phyloP scores from a whole-genome alignment of 169 alveolate genomes.

The Plasmodium yoelii region DNA sequence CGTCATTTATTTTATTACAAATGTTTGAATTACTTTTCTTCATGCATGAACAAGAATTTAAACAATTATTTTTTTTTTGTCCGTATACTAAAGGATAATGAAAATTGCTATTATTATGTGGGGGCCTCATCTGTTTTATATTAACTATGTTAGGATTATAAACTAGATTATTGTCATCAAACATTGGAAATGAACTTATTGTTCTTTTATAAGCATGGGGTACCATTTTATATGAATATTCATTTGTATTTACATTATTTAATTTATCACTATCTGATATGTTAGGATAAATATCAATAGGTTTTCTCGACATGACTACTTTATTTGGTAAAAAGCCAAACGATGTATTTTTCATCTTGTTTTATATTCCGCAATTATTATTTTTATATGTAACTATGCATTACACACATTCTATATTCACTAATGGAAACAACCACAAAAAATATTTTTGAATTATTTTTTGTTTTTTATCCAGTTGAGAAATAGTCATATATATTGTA shows the following conservation, averaged over 20 bases:
- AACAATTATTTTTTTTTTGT: slow-evolving; percentile 27
- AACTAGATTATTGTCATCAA: slow-evolving; percentile 10
- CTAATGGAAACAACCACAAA: too few relatives aligned
- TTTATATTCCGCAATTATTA: neutral
- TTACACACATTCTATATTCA: too few relatives aligned
- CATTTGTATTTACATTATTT: slow-evolving; percentile 17
- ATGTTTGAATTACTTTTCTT: neutral
- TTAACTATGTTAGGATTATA: slow-evolving; percentile 16
- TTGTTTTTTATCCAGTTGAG: too few relatives aligned
- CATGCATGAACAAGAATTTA: slow-evolving; percentile 48
- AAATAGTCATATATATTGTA: too few relatives aligned
- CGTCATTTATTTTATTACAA: slow-evolving; percentile 9
- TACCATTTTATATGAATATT: slow-evolving; percentile 15
- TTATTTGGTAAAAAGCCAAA: slow-evolving; percentile 14
- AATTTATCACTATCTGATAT: neutral
- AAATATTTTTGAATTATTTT: too few relatives aligned
- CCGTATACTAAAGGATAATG: neutral
- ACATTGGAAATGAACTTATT: slow-evolving; percentile 6
- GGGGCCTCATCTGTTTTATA: neutral
- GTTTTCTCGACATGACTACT: slow-evolving; percentile 17
- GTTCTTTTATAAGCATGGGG: neutral
- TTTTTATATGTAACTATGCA: too few relatives aligned
- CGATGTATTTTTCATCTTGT: slow-evolving; percentile 16
- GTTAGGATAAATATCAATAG: slow-evolving; percentile 9
- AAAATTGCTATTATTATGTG: neutral